phyloP scores from a whole-genome alignment of 73 alveolate genomes.

The Breviolum minutum region DNA sequence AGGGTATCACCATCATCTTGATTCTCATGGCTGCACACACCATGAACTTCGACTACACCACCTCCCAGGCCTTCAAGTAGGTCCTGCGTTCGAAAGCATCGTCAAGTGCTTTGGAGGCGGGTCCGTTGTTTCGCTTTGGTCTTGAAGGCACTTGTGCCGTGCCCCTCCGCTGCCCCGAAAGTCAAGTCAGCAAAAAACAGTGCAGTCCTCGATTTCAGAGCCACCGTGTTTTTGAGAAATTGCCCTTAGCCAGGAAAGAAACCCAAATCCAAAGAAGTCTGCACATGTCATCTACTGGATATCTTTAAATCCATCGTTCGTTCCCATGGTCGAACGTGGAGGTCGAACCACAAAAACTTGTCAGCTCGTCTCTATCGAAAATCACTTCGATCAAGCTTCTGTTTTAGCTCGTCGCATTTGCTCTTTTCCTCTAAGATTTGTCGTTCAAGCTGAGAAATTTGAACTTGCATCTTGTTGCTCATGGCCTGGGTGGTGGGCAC shows the following conservation, averaged over 20 bases:
- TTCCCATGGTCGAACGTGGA: too few relatives aligned
- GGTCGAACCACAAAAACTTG: too few relatives aligned
- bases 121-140: too few relatives aligned
- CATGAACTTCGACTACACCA: constrained; percentile 77
- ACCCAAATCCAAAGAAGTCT: too few relatives aligned
- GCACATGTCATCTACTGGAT: too few relatives aligned
- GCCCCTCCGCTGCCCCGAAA: too few relatives aligned
- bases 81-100: constrained; percentile 1
- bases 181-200: too few relatives aligned
- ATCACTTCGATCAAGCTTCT: neutral
- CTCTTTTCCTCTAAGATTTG: constrained; percentile 94
- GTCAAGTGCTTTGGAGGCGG: neutral
- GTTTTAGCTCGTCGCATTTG: constrained; percentile 94
- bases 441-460: constrained; percentile 73
- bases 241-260: constrained; percentile 4
- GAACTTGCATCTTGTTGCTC: constrained; percentile 93
- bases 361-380: too few relatives aligned
- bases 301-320: too few relatives aligned
- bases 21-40: constrained; percentile 73
- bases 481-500: constrained; percentile 2
- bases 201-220: constrained; percentile 60
- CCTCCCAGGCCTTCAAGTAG: constrained; percentile 63
- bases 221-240: constrained; percentile 89
- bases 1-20: constrained; percentile 90
- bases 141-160: neutral